Base-by-base conservation (phyloP, 352 stramenopile species). In the Phytophthora capsici region DNA sequence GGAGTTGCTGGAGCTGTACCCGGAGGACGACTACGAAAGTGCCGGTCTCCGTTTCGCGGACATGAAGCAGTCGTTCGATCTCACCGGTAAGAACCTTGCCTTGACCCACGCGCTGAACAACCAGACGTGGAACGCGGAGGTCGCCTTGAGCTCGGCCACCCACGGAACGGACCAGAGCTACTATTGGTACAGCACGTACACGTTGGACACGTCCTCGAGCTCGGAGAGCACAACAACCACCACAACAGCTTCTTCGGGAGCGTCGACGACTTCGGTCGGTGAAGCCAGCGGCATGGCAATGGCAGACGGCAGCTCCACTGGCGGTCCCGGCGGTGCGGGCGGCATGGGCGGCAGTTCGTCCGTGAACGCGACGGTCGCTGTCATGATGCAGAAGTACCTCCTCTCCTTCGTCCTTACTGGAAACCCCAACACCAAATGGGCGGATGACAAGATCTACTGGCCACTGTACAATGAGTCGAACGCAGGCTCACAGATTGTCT, bases 141-240 rank as follows among this genome's bases (percentile, higher is more conserved):
- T 69, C 9, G 65, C 45, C 4, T 40, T 73, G 4, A 28, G 36
- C 2, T 6, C 46, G 9, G 58, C 65, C 16, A 65, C 47, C 1
- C 65, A 73, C 46, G 59, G 58, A 6, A 52, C 34, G 2, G 65
- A 73, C 40, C 65, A 69, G 40, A 62, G 30, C 36, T 73, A 73
- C 59, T 73, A 73, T 41, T 73, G 46, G 45, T 69, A 73, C 65
- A 66, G 56, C 56, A 71, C 49, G 14, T 66, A 66, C 50, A 54
- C 46, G 7, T 30, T 69, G 2, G 44, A 34, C 8, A 34, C 38
- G 16, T 59, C 61, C 8, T 60, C 48, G 26, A 57, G 47, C 19
- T 46, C 17, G 2, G 41, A 57, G 9, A 49, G 17, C n/a, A 56
- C 62, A 36, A 59, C 38, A 6, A 38, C 38, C 8, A 48, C 63